Evolutionary conservation across 345 rosid genomes (phyloP).

Genomic region (Acer negundo): DNA sequence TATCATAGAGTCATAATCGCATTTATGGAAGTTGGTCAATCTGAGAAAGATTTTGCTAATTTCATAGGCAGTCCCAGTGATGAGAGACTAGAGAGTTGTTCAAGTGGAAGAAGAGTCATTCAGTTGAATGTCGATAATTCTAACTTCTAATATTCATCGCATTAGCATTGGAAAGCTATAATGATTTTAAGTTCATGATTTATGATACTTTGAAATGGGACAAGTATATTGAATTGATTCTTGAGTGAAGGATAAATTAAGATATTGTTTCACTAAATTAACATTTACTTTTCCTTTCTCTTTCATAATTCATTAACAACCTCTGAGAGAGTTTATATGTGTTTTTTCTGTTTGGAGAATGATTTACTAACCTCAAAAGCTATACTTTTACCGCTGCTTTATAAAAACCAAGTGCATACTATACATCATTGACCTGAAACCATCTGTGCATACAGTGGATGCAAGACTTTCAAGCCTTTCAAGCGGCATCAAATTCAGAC

Average conservation of each 20-base stretch:
- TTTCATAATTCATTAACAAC: neutral
- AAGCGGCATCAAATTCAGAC: slow-evolving; percentile 65
- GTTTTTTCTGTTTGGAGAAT: neutral
- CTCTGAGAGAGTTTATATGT: neutral
- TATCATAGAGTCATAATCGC: neutral
- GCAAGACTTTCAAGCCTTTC: slow-evolving; percentile 80
- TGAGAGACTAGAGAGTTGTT: too few species aligned
- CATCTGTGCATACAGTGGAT: slow-evolving; percentile 59
- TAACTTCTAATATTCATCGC: too few species aligned
- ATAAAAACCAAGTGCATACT: neutral
- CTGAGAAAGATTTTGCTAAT: slow-evolving; percentile 1
- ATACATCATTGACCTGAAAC: neutral
- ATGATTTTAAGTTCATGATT: neutral
- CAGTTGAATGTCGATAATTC: too few species aligned
- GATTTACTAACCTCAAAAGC: neutral
- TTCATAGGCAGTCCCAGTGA: too few species aligned
- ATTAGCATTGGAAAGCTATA: neutral
- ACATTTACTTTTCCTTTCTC: neutral
- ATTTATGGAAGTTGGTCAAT: neutral
- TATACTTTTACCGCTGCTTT: neutral
- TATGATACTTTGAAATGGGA: neutral
- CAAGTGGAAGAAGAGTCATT: too few species aligned
- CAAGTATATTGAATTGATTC: slow-evolving; percentile 11
- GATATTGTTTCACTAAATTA: neutral
- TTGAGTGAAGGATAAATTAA: neutral